These are phyloP conservation scores for Aristolochia californica DNA, from an alignment of 164 flowering plant species.

Conservation along the genomic window DNA sequence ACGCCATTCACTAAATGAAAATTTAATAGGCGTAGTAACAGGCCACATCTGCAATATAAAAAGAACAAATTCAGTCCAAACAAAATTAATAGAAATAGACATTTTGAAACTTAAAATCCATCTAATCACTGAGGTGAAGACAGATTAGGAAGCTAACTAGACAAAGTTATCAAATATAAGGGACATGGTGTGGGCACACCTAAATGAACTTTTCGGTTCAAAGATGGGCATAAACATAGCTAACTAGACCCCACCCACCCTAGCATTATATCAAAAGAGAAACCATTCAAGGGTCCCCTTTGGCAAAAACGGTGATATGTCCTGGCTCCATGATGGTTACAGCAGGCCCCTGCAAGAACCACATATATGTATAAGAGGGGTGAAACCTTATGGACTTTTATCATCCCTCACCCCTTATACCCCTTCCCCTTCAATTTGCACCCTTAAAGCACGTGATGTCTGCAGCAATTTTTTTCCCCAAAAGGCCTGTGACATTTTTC, in stretches of 20 bases:
- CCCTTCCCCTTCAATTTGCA: slow-evolving; percentile 13
- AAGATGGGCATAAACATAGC: slow-evolving; percentile 2
- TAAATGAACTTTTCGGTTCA: too few relatives aligned
- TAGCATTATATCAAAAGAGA: slow-evolving; percentile 28
- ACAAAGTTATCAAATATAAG: too few relatives aligned
- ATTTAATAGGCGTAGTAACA: slow-evolving; percentile 7
- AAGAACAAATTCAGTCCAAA: slow-evolving; percentile 23
- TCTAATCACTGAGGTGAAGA: too few relatives aligned
- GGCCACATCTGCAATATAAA: slow-evolving; percentile 19
- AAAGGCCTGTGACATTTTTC: not conserved
- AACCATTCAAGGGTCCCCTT: slow-evolving; percentile 46
- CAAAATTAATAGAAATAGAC: slow-evolving; percentile 12
- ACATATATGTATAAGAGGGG: slow-evolving; percentile 83
- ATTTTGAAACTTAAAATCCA: slow-evolving; percentile 14
- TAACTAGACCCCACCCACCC: slow-evolving; percentile 51
- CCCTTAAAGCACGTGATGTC: slow-evolving; percentile 29
- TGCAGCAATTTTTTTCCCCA: slow-evolving; percentile 1
- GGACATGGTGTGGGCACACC: too few relatives aligned
- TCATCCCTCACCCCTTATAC: slow-evolving; percentile 44
- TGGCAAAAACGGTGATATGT: slow-evolving; percentile 54
- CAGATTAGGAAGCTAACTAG: too few relatives aligned
- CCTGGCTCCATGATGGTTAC: slow-evolving; percentile 78
- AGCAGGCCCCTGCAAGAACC: slow-evolving; percentile 98
- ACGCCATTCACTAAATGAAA: not conserved
- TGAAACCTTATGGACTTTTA: slow-evolving; percentile 48